Conservation (phyloP, 352 stramenopile genomes). For the Phytophthora fragariae region DNA sequence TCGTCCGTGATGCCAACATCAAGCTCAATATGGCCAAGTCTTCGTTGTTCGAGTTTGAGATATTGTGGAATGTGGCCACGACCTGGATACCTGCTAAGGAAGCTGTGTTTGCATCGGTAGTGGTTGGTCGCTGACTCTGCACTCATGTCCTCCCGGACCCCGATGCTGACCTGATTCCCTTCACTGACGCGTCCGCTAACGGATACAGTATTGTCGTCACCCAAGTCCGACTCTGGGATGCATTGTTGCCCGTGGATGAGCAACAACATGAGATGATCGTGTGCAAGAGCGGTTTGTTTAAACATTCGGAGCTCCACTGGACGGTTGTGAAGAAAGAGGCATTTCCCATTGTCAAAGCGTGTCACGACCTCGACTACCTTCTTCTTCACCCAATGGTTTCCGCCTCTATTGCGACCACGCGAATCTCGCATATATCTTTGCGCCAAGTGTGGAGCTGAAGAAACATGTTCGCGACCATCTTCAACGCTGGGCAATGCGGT, state of each 20-base stretch:
- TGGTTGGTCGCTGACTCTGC: no score
- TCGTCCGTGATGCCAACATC: not conserved
- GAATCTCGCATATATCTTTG: slow-evolving; percentile 4
- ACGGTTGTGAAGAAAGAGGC: not conserved
- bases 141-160: no score
- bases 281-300: not conserved
- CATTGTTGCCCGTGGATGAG: not conserved
- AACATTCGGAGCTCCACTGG: not conserved
- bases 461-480: slow-evolving; percentile 14
- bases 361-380: not conserved
- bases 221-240: no score
- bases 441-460: not conserved
- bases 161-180: no score
- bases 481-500: slow-evolving; percentile 19
- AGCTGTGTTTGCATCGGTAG: no score
- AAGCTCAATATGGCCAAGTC: not conserved
- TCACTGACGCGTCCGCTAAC: not conserved
- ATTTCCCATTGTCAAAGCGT: not conserved
- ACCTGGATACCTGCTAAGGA: no score
- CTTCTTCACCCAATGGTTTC: slow-evolving; percentile 2
- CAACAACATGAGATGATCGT: not conserved
- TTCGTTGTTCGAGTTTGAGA: not conserved
- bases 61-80: not conserved
- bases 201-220: no score
- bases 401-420: slow-evolving; percentile 6